These are phyloP conservation scores for Solanum habrochaites DNA, from an alignment of 257 asterid species.

Conservation along the genomic window DNA sequence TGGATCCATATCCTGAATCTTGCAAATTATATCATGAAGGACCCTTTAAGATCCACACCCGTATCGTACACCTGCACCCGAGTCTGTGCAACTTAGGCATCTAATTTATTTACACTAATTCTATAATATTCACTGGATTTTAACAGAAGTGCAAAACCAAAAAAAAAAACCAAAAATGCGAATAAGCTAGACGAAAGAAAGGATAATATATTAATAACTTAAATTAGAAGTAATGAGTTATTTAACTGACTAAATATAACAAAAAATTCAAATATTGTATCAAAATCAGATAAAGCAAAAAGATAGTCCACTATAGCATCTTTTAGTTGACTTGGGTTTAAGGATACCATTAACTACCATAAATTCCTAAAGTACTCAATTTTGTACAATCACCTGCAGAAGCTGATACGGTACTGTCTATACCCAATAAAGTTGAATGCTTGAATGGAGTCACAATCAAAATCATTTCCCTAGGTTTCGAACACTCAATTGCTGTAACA, in stretches of 20 bases:
- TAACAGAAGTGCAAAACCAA: not conserved
- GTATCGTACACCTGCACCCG: not conserved
- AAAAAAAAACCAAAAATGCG: not conserved
- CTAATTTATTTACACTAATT: not conserved
- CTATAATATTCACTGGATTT: not conserved
- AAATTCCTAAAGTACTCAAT: not conserved
- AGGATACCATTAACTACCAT: not conserved
- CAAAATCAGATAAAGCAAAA: not conserved
- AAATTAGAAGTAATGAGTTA: not conserved
- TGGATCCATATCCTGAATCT: not conserved
- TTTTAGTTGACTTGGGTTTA: not conserved
- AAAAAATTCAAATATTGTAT: not conserved
- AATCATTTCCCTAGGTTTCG: conserved; percentile 62
- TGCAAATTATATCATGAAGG: not conserved
- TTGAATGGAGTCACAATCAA: conserved; percentile 55
- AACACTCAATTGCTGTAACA: conserved; percentile 93
- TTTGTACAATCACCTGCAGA: conserved; percentile 36
- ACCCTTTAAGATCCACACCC: not conserved
- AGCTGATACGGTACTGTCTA: conserved; percentile 46
- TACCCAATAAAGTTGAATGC: conserved; percentile 65
- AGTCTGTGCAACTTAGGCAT: not conserved
- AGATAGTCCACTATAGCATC: not conserved
- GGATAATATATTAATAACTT: not conserved
- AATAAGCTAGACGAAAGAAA: not conserved
- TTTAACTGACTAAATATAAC: not conserved